Evolutionary conservation across 345 rosid genomes (phyloP), one percentile per base, ranked within the genome.

Genomic region (Hevea brasiliensis): DNA sequence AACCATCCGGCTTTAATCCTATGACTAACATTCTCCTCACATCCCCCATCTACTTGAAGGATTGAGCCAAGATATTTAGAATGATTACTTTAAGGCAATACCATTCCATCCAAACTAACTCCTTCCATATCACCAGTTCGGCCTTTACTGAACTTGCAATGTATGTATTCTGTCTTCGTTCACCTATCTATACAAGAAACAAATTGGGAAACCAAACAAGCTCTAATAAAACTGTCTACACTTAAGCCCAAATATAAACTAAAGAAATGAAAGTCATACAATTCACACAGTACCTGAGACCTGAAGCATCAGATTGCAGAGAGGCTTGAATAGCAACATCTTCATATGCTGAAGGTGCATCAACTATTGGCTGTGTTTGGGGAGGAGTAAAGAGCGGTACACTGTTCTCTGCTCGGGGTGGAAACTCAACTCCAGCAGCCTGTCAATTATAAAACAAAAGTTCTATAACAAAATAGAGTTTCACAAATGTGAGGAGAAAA

Each of bases 331-430:
- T 88, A 67, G 92, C 99, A 81, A 89, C 97, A 83, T 89, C 98
- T 77, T 95, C 99, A 83, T 81, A 90, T 47, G 81, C 63, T 62
- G 89, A 72, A 84, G 81, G 75, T 55, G 85, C 82, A 24, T 85
- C 85, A 70, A 77, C 83, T 78, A 89, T 73, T 10, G 98, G 89
- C 71, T 91, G 96, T 60, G 97, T 87, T 81, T 92, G 98, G 35
- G 99, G 98, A 54, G 99, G 99, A 73, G 99, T 95, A 78, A 92
- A 95, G 76, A 95, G 79, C 10, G 97, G 97, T 13, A 92, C 97
- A 74, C 83, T 81, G 79, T 88, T 85, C 85, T 89, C 98, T 57
- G 72, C 89, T 66, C 91, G 88, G 24, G 98, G 98, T 23, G 99
- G 98, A 77, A 92, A 95, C 70, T 92, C 94, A 80, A 95, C 83